Base-by-base conservation (phyloP, 2,329 filamentous ascomycete species). In the Sporothrix phasma region DNA sequence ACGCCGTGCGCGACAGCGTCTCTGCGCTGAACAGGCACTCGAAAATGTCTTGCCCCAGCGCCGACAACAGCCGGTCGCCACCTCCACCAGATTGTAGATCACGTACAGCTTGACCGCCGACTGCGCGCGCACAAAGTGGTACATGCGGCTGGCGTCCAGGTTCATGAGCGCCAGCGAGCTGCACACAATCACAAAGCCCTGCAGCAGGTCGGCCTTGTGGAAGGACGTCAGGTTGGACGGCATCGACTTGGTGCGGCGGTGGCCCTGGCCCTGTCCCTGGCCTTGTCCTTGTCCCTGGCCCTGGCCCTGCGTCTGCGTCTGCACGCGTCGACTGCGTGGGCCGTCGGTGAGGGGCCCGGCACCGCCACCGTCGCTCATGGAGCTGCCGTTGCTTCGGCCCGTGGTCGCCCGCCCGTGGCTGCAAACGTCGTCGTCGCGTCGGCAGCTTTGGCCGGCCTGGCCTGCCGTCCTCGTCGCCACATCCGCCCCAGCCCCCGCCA, bases 71-170 rank as follows among this genome's bases (percentile, higher is more conserved):
- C 7, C 92, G 88, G 74, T 99, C 94, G 62, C 89, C 89, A 95
- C 89, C 76, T 99, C 94, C 5, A 99, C 84, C 39, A 97, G 90
- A 72, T 99, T 99, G 80, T 96, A 99, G 63, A 99, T 97, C 65
- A 99, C 94, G 74, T 99, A 99, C 11, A 99, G 83, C 73, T 99
- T 99, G 77, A 99, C 97, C 7, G 93, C 92, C 1, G 92, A 93
- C 74, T 99, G 94, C 0, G 92, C 94, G 54, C 93, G 88, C 70
- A 99, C 96, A 71, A 92, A 92, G 74, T 99, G 94, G 72, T 99
- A 99, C 90, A 97, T 97, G 61, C 92, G 86, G 72, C 92, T 97
- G 5, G 94, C 94, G 73, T 99, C 95, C 53, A 99, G 88, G 26
- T 85, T 87, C 86, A 96, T 93, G 60, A 99, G 79, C 15, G 93